Percentiles rank a stretch among this genome's conserved stretches.
phyloP scores from a whole-genome alignment of 129 eudicot species.

The Arctium minus region DNA sequence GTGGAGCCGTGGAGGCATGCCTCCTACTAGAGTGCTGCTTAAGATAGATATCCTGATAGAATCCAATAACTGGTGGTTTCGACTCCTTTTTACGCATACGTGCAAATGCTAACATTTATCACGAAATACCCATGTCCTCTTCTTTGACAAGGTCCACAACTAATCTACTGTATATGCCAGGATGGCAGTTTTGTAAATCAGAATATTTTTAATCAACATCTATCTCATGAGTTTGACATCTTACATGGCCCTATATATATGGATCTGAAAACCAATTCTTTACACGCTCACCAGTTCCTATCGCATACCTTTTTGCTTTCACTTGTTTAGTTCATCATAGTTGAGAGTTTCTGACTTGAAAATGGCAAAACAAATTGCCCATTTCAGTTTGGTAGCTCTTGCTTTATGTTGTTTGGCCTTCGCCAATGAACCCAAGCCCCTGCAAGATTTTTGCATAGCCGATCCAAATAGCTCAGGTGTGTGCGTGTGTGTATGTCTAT shows the following conservation, averaged over 20 bases:
- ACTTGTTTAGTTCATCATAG: not conserved
- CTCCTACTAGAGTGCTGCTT: slow-evolving; percentile 7
- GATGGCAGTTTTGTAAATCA: not conserved
- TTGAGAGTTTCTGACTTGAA: not conserved
- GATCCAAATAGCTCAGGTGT: slow-evolving; percentile 37
- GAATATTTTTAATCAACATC: not conserved
- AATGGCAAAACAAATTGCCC: slow-evolving; percentile 25
- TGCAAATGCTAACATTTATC: slow-evolving; percentile 27
- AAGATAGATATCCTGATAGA: not conserved
- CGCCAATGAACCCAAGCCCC: slow-evolving; percentile 32
- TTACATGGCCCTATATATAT: slow-evolving; percentile 23
- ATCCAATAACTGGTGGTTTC: not conserved
- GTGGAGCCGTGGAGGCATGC: slow-evolving; percentile 23
- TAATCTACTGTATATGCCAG: not conserved
- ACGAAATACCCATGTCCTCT: slow-evolving; percentile 13
- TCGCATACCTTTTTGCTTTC: not conserved
- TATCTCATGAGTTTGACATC: not conserved
- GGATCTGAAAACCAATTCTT: slow-evolving; percentile 17
- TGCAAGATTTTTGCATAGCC: slow-evolving; percentile 45
- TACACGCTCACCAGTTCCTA: slow-evolving; percentile 1
- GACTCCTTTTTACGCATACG: not conserved
- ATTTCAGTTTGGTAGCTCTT: slow-evolving; percentile 19
- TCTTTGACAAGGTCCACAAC: not conserved
- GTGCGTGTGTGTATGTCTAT: not conserved
- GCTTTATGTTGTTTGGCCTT: slow-evolving; percentile 21